phyloP scores from a whole-genome alignment of 495 filamentous ascomycete species.

The Glutinoglossum americanum region DNA sequence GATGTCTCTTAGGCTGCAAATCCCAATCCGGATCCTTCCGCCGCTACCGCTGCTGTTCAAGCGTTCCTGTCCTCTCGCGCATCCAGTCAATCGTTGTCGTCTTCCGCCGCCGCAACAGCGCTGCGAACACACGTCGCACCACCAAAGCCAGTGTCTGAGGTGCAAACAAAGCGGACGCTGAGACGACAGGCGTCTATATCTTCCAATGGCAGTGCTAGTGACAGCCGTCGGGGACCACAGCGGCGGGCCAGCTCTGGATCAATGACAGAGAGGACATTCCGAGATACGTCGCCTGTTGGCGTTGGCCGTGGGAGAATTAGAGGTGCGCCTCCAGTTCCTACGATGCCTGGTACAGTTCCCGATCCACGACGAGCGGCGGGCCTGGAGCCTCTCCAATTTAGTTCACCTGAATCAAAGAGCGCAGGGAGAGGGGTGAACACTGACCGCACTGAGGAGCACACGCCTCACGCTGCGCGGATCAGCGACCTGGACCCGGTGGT shows the following conservation, averaged over 20 bases:
- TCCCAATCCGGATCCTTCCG: slow-evolving; percentile 41
- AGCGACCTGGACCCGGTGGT: slow-evolving; percentile 13
- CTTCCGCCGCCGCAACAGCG: slow-evolving; percentile 67
- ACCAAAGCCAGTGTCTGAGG: slow-evolving; percentile 54
- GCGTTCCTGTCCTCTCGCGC: slow-evolving; percentile 52
- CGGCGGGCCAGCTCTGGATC: slow-evolving; percentile 51
- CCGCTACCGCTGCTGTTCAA: slow-evolving; percentile 53
- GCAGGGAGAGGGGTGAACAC: slow-evolving; percentile 23
- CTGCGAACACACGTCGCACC: slow-evolving; percentile 53
- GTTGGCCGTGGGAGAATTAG: slow-evolving; percentile 21
- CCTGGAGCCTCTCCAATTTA: slow-evolving; percentile 27
- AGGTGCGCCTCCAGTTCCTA: slow-evolving; percentile 52
- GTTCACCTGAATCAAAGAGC: slow-evolving; percentile 23
- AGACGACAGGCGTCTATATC: slow-evolving; percentile 48
- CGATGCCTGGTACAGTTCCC: slow-evolving; percentile 17
- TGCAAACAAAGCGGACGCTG: slow-evolving; percentile 69
- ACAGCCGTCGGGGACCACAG: slow-evolving; percentile 26
- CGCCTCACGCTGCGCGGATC: slow-evolving; percentile 3
- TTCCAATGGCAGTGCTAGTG: slow-evolving; percentile 32
- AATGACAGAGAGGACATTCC: slow-evolving; percentile 72
- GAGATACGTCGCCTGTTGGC: slow-evolving; percentile 40
- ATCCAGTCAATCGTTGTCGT: slow-evolving; percentile 45
- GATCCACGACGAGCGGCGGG: slow-evolving; percentile 28
- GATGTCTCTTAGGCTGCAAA: neutral
- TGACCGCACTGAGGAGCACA: slow-evolving; percentile 18